These are phyloP conservation scores for Chrysanthemum lavandulifolium DNA, from an alignment of 129 eudicot species.

Conservation along the genomic window DNA sequence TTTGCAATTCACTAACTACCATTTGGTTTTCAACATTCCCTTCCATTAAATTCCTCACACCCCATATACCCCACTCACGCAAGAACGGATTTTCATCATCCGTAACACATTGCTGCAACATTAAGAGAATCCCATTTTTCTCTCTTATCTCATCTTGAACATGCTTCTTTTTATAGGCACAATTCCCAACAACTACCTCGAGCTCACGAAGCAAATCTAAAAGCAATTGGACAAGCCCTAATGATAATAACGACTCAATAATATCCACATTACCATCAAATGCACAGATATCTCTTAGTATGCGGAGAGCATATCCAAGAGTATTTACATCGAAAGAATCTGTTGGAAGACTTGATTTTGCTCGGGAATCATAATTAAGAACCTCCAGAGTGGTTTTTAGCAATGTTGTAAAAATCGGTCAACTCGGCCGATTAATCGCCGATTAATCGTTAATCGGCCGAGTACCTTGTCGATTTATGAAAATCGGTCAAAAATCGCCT, in stretches of 20 bases:
- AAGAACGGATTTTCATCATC: constrained; percentile 86
- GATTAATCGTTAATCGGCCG: too few relatives aligned
- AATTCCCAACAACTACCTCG: constrained; percentile 63
- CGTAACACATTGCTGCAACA: constrained; percentile 13
- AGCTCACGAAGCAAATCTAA: too few relatives aligned
- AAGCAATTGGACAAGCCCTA: too few relatives aligned
- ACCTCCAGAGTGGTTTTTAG: constrained; percentile 30
- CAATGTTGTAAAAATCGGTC: too few relatives aligned
- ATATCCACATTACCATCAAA: too few relatives aligned
- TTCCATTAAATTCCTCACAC: constrained; percentile 63
- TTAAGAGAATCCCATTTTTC: constrained; percentile 55
- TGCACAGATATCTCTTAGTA: too few relatives aligned
- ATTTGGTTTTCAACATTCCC: constrained; percentile 69
- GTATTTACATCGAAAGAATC: constrained; percentile 49
- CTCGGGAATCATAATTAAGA: constrained; percentile 42
- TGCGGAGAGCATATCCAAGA: constrained; percentile 65
- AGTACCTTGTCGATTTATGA: too few relatives aligned
- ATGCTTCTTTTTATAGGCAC: constrained; percentile 51
- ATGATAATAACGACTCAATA: too few relatives aligned
- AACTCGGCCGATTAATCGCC: too few relatives aligned
- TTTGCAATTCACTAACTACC: constrained; percentile 66
- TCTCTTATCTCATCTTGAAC: constrained; percentile 69
- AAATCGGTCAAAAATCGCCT: too few relatives aligned
- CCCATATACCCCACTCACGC: constrained; percentile 90
- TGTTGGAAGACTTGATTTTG: constrained; percentile 54